A percentile compares a stretch with the other conserved stretches of the same genome.
These are phyloP conservation scores for Tubosaeta sp. DNA, from an alignment of 768 basidiomycete species.

Conservation along the genomic window DNA sequence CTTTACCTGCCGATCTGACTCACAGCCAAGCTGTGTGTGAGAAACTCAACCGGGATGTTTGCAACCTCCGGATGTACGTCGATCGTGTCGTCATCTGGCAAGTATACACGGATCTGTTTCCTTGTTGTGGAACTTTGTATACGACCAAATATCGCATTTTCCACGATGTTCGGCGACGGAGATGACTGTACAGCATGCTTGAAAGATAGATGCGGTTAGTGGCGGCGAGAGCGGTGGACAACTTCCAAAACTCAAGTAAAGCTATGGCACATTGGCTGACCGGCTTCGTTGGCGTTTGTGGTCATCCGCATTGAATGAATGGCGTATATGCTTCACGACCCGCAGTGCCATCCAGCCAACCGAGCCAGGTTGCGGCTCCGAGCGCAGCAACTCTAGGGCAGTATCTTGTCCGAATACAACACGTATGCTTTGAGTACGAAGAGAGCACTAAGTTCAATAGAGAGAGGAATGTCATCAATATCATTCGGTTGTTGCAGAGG, in stretches of 20 bases:
- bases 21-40: conserved; percentile 30
- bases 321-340: background rate
- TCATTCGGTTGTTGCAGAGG: too few relatives aligned
- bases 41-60: conserved; percentile 13
- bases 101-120: background rate
- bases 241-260: background rate
- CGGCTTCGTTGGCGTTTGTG: background rate
- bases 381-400: conserved; percentile 4
- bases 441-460: background rate
- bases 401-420: background rate
- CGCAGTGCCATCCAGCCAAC: background rate
- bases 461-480: background rate
- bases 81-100: background rate
- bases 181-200: conserved; percentile 9
- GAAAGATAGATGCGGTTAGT: background rate
- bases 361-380: conserved; percentile 2
- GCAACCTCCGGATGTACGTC: conserved; percentile 9
- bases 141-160: background rate
- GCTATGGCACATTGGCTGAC: background rate
- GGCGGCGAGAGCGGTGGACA: conserved; percentile 1
- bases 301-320: background rate
- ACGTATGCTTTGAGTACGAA: background rate
- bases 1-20: conserved; percentile 27
- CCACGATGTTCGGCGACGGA: background rate
- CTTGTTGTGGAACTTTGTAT: background rate